Evolutionary conservation across 1,139 yeast genomes (phyloP), one percentile per base, ranked within the genome.

Genomic region (Debaryomycetaceae sp.): DNA sequence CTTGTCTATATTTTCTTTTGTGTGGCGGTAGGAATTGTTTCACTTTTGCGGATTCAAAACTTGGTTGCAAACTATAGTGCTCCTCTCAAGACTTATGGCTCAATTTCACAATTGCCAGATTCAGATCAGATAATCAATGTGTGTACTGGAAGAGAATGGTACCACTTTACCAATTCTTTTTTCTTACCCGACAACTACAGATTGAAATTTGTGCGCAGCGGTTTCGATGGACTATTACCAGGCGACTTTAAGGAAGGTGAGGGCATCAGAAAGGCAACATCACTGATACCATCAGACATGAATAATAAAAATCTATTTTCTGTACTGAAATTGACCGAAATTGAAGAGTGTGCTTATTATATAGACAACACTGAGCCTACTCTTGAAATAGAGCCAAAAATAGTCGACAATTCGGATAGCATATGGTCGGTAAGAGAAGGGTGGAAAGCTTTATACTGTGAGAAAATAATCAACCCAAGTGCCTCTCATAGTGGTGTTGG

Each of bases 111-210:
- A 14, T 41, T 42, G 13, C 52, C 47, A 20, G 23, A 14, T 29
- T 41, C 52, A 6, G 42, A 49, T 41, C 47, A 49, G 0, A 24
- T 53, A 1, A 69, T 71, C 4, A 84, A 81, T 52, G 84, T 91
- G 0, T 93, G 98, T 61, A 75, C 87, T 22, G 97, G 97, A 2
- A 78, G 96, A 48, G 98, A 93, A 66, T 91, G 98, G 97, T 89
- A 89, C 58, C 87, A 93, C 58, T 91, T 72, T 65, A 97, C 98
- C 9, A 83, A 87, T 1, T 90, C 97, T 0, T 86, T 90, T 60
- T 87, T 90, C 58, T 67, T 91, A 23, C 84, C 87, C 2, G 67
- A 70, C 20, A 72, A 76, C 34, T 67, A 77, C 47, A 69, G 97
- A 49, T 65, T 89, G 24, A 70, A 71, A 53, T 91, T 88, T 61